Conservation (phyloP, 2,329 filamentous ascomycete species). For the Colletotrichum cereale region DNA sequence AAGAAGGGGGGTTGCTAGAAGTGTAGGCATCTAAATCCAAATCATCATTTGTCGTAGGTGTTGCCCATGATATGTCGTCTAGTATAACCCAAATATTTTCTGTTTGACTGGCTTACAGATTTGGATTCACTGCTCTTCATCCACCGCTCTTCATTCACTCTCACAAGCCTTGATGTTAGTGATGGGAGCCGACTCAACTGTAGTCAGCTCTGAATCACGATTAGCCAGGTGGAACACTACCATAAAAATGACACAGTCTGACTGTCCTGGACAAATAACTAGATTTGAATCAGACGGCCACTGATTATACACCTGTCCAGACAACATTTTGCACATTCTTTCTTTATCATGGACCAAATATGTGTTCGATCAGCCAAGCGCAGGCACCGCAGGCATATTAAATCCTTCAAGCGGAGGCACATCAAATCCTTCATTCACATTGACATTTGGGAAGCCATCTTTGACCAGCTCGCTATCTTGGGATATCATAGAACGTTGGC, state of each 20-base stretch:
- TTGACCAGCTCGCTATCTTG: not conserved
- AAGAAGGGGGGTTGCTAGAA: not conserved
- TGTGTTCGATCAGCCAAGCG: not conserved
- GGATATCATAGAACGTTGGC: constrained; percentile 1
- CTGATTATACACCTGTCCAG: no score
- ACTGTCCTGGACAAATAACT: no score
- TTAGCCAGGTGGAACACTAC: rapidly evolving
- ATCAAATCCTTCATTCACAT: not conserved
- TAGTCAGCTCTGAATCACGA: not conserved
- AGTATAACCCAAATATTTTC: no score
- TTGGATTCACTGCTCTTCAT: no score
- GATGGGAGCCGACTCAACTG: no score
- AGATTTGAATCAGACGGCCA: no score
- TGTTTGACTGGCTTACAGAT: not conserved
- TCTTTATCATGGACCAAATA: not conserved
- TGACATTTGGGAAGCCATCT: constrained; percentile 2
- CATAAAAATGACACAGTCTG: no score
- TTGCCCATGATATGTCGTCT: not conserved
- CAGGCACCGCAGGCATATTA: no score
- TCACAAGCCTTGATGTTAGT: no score
- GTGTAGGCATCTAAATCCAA: not conserved
- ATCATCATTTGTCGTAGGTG: not conserved
- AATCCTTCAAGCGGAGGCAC: not conserved
- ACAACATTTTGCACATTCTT: not conserved
- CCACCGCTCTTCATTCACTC: not conserved